These are phyloP conservation scores for Solanum sejunctum DNA, from an alignment of 257 asterid genomes.

Conservation along the genomic window DNA sequence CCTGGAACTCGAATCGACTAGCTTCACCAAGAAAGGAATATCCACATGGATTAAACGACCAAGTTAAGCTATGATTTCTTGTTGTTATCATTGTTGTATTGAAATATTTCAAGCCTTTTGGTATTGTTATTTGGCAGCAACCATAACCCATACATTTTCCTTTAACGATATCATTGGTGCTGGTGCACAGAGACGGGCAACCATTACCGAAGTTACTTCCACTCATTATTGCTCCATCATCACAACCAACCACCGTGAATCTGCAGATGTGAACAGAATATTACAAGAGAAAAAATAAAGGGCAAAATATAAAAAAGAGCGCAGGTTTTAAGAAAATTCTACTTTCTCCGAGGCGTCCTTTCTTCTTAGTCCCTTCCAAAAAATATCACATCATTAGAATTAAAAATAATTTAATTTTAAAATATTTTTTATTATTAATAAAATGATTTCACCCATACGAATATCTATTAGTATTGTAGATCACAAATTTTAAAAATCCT, in stretches of 20 bases:
- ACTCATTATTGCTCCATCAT: slow-evolving; percentile 18
- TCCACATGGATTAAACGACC: slow-evolving; percentile 29
- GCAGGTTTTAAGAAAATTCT: too few relatives aligned
- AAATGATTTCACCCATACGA: too few relatives aligned
- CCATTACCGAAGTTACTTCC: slow-evolving; percentile 30
- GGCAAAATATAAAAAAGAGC: too few relatives aligned
- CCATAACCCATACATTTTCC: slow-evolving; percentile 39
- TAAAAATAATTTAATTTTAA: too few relatives aligned
- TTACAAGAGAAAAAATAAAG: too few relatives aligned
- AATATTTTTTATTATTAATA: too few relatives aligned
- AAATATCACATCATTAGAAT: too few relatives aligned
- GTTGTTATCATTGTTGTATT: not conserved
- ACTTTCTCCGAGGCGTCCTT: too few relatives aligned
- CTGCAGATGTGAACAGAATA: slow-evolving; percentile 9
- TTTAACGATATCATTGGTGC: slow-evolving; percentile 12
- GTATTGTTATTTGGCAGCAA: slow-evolving; percentile 42
- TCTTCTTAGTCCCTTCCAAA: too few relatives aligned
- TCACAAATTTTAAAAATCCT: too few relatives aligned
- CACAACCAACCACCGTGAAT: slow-evolving; percentile 39
- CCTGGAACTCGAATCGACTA: slow-evolving; percentile 16
- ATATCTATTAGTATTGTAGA: too few relatives aligned
- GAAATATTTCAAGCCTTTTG: slow-evolving; percentile 31
- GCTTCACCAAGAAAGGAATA: slow-evolving; percentile 46
- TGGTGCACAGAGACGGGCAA: slow-evolving; percentile 28
- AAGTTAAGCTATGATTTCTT: not conserved